These are phyloP conservation scores for Aspergillus pseudotamarii DNA, from an alignment of 2,329 filamentous ascomycete species.

Conservation along the genomic window DNA sequence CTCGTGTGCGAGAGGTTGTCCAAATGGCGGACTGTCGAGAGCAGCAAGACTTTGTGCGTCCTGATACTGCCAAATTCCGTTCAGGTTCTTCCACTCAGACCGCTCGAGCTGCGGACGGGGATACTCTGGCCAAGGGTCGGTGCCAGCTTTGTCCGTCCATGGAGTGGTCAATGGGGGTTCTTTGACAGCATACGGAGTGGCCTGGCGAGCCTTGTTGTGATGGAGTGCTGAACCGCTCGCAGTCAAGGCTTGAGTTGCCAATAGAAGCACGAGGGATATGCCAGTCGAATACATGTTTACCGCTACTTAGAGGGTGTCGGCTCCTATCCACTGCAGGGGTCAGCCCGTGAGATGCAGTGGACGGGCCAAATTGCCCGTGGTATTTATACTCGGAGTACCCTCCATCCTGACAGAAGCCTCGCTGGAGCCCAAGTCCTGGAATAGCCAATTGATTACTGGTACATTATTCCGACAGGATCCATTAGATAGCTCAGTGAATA, in stretches of 20 bases:
- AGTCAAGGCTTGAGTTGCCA: constrained; percentile 9
- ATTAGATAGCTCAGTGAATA: neutral
- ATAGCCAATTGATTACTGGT: neutral
- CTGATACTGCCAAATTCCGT: constrained; percentile 52
- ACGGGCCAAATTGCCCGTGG: neutral
- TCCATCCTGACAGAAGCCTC: neutral
- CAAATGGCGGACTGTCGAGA: constrained; percentile 48
- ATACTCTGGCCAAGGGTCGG: constrained; percentile 54
- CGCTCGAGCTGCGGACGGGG: constrained; percentile 51
- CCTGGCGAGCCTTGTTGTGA: constrained; percentile 2
- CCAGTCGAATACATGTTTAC: constrained; percentile 2
- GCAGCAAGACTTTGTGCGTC: constrained; percentile 43
- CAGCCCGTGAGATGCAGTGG: neutral
- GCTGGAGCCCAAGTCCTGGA: neutral
- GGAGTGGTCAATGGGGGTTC: constrained; percentile 46
- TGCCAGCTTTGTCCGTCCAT: constrained; percentile 53
- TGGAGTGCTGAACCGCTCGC: neutral
- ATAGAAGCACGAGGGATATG: constrained; percentile 4
- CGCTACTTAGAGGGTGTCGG: neutral
- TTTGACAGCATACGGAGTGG: constrained; percentile 40
- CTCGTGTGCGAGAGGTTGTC: constrained; percentile 44
- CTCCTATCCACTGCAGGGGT: neutral
- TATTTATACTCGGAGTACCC: neutral
- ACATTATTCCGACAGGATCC: neutral
- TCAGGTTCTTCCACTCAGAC: constrained; percentile 53